Evolutionary conservation across 2,329 filamentous ascomycete species (phyloP).

Genomic region (Fusarium duplospermum): DNA sequence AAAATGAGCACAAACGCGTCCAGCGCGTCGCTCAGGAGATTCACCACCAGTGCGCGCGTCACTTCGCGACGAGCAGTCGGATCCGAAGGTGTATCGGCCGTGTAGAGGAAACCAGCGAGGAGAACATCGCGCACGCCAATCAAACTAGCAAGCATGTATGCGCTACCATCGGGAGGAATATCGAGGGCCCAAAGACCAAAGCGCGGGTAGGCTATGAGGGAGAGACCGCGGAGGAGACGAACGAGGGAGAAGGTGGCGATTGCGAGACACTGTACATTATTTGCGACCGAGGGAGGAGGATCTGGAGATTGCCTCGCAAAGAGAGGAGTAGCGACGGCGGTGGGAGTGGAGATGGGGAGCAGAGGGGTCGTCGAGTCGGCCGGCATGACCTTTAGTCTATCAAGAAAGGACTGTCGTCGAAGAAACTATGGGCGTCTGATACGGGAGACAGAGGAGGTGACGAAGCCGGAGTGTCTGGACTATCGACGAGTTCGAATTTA

Average conservation of each 20-base stretch:
- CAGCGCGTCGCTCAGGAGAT: slow-evolving; percentile 49
- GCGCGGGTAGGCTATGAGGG: slow-evolving; percentile 44
- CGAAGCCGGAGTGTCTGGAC: slow-evolving; percentile 5
- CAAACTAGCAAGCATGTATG: slow-evolving; percentile 46
- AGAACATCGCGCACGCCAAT: slow-evolving; percentile 49
- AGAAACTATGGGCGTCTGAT: background rate
- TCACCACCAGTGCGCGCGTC: slow-evolving; percentile 46
- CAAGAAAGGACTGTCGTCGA: background rate
- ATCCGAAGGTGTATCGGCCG: slow-evolving; percentile 36
- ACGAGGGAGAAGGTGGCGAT: slow-evolving; percentile 40
- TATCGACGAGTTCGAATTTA: slow-evolving; percentile 12
- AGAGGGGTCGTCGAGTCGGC: slow-evolving; percentile 37
- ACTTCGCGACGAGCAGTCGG: slow-evolving; percentile 40
- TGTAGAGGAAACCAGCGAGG: slow-evolving; percentile 45
- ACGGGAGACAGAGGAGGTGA: background rate
- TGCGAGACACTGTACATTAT: slow-evolving; percentile 38
- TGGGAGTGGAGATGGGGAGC: slow-evolving; percentile 41
- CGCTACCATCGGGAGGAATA: slow-evolving; percentile 40
- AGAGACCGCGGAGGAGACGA: slow-evolving; percentile 46
- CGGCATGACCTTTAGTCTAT: slow-evolving; percentile 31
- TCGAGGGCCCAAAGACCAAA: slow-evolving; percentile 47
- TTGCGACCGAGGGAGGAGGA: slow-evolving; percentile 21
- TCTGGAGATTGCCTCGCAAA: slow-evolving; percentile 4
- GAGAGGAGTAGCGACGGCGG: slow-evolving; percentile 33
- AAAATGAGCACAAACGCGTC: slow-evolving; percentile 51